phyloP scores from a whole-genome alignment of 2,329 filamentous ascomycete genomes.

The Fusarium incarnatum region DNA sequence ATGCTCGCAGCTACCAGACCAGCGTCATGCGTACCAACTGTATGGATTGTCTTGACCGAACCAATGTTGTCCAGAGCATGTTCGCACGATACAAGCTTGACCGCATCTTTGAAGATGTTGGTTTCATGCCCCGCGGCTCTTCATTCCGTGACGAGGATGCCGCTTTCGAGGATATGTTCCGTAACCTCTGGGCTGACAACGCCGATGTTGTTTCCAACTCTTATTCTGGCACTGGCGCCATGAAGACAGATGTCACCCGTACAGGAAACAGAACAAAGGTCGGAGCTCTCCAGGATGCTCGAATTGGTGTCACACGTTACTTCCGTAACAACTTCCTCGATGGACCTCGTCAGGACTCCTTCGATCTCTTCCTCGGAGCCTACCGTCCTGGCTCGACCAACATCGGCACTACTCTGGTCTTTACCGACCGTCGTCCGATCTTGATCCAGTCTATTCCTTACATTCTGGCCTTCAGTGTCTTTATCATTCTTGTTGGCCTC shows the following conservation, averaged over 20 bases:
- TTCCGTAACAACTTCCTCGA: conserved; percentile 94
- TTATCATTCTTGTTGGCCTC: conserved; percentile 81
- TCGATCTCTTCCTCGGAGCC: conserved; percentile 90
- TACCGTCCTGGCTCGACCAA: conserved; percentile 81
- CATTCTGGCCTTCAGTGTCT: conserved; percentile 84
- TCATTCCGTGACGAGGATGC: conserved; percentile 80
- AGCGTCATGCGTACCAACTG: conserved; percentile 97
- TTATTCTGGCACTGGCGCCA: conserved; percentile 94
- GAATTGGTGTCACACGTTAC: conserved; percentile 90
- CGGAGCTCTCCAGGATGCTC: conserved; percentile 86
- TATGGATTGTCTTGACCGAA: conserved; percentile 98
- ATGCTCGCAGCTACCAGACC: conserved; percentile 83
- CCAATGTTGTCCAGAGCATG: conserved; percentile 98
- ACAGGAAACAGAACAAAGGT: conserved; percentile 87
- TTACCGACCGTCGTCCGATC: conserved; percentile 85
- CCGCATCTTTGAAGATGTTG: conserved; percentile 86
- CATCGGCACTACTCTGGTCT: conserved; percentile 78
- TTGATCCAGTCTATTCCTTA: conserved; percentile 96
- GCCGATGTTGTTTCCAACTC: conserved; percentile 93
- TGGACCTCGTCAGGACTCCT: conserved; percentile 93
- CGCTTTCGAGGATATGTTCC: conserved; percentile 90
- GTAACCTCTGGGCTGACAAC: conserved; percentile 98
- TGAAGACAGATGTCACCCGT: conserved; percentile 99
- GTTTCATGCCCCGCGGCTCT: conserved; percentile 80
- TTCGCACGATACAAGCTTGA: conserved; percentile 89